Evolutionary conservation across 2,329 filamentous ascomycete species (phyloP), one percentile per base, ranked within the genome.

Genomic region (Venturiaceae sp.): DNA sequence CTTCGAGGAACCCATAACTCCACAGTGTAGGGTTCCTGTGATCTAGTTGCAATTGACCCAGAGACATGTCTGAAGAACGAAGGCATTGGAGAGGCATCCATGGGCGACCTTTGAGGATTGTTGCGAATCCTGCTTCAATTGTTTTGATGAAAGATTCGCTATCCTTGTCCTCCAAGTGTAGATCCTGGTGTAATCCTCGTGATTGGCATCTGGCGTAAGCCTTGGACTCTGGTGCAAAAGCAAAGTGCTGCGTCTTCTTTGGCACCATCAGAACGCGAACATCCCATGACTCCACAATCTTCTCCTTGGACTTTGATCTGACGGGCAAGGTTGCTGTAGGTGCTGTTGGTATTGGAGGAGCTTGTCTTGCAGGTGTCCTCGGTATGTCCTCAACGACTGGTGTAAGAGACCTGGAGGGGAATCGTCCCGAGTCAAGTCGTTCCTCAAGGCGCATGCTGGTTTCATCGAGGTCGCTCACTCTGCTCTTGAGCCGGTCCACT

Each of bases 21-120:
- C 72, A 74, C 3, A 72, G 65, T 44, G 66, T 64, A n/a, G 66
- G 65, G 47, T 69, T 64, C 34, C 67, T 60, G 39, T 70, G 65
- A 19, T 65, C 63, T 1, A 69, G 67, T 1, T 53, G 36, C 16
- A 74, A 66, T 26, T 67, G 62, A 3, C 65, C 64, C 1, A 74
- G 67, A n/a, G 68, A 67, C 66, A 73, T 73, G 58, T 72, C 69
- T 23, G 66, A 62, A 21, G 70, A 69, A n/a, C 69, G 69, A 60
- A 71, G 69, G 11, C 69, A 71, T 11, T 65, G 67, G 62, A 74
- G 61, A 30, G 72, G 72, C 68, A 72, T 73, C 72, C 72, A 74
- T 6, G 71, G 64, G 55, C 72, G 66, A 32, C 69, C 68, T 19
- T 69, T 69, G 28, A 74, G 62, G 46, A 73, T 63, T 30, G 65